Evolutionary conservation across 1,284 basidiomycete genomes (phyloP), one percentile per base, ranked within the genome.

Genomic region (Farysia itapuensis): DNA sequence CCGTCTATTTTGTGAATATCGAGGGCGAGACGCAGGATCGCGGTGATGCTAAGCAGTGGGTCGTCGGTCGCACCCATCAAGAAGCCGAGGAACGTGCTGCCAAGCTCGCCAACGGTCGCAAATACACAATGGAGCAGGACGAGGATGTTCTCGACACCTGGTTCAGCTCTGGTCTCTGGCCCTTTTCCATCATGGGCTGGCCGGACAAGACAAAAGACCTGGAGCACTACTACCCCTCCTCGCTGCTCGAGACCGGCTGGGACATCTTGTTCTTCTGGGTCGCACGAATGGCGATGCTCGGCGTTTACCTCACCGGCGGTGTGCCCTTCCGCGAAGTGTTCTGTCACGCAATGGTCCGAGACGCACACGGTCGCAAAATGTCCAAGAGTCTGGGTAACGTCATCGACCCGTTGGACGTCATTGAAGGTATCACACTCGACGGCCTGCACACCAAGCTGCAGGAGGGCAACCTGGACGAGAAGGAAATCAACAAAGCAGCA

Each of bases 251-350:
- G 79, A 98, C 95, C 0, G 95, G 95, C 35, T 98, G 95, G 93
- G 95, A 98, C 69, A 98, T 97, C 69, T 79, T 98, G 26, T 95
- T 95, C 84, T 97, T 98, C 85, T 98, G 95, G 95, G 93, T 98
- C 16, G 93, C 95, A 6, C 86, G 93, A 39, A 99, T 98, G 95
- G 93, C 90, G 49, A 82, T 99, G 77, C 86, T 98, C 29, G 94
- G 95, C 43, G 81, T 93, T 72, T 84, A 88, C 57, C 84, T 96
- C 37, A 98, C 95, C 0, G 92, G 84, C 36, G 79, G 87, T 72
- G 84, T 99, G 81, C 95, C 94, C 0, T 99, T 98, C 84, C 83
- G 85, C 50, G 93, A 99, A 79, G 94, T 98, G n/a, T 86, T 89
- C 77, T 97, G 93, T 79, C 95, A 98, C 77, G 94, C 94, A 20